Base-by-base conservation (phyloP, 2,329 filamentous ascomycete species). In the Atkinsonella hypoxylon region DNA sequence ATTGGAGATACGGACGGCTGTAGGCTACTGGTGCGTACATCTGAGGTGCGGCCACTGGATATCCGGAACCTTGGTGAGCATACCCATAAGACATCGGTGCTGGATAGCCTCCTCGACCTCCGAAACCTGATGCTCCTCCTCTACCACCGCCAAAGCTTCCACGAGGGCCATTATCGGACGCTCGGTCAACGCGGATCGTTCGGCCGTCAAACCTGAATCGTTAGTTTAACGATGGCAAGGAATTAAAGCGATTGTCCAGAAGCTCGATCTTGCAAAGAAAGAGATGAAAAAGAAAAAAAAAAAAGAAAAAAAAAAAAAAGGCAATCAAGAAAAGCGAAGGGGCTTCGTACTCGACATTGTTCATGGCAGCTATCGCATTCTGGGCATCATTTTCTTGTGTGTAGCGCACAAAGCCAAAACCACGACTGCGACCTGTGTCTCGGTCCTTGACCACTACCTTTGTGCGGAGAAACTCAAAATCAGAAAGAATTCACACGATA, bases 361-460 rank as follows among this genome's bases (percentile, higher is more conserved):
- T 91, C 87, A 93, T 90, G 57, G 74, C 73, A 44, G 75, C 68
- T 66, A 91, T 91, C 42, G 88, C 88, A 58, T 77, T 77, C 62
- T 89, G 82, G 55, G 88, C 87, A 68, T 90, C 85, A 44, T 75
- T 70, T 57, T 90, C 87, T 57, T 82, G 81, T 48, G 80, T 72
- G 71, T 91, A 98, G 61, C 90, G 87, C 56, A 98, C 91, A 68
- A 97, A 97, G 45, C 93, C 93, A 68, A 97, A 98, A 54, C 93
- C 93, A 68, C 93, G 88, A 77, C 90, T 96, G 68, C 91, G 89
- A 62, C 89, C 87, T 63, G 91, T 96, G 66, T 97, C 91, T 63
- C 90, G 88, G 70, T 98, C 91, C 75, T 95, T 97, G 62, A 97
- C 90, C 59, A 98, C 91, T 56, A 95, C 87, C 91, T 97, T 63